Evolutionary conservation across 306 rosid species (phyloP), one percentile per base, ranked within the genome.

Genomic region (Carpinus viminea): DNA sequence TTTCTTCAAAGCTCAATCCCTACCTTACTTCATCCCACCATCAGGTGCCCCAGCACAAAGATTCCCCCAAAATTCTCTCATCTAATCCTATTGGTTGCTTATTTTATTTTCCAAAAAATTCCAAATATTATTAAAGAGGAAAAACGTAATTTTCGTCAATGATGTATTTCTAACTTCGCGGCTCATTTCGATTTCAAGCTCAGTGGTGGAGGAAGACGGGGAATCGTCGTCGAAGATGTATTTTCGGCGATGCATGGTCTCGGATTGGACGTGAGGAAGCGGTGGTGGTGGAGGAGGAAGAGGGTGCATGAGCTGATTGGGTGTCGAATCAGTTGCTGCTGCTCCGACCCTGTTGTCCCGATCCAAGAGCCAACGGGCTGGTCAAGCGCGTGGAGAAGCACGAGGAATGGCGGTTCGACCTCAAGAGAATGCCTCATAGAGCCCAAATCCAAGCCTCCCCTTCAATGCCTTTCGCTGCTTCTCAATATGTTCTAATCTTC

Each of bases 401-500:
- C 87, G 97, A 92, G 17, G 92, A 90, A 41, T 53, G 93, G 90
- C 84, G 86, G 13, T 87, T 87, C 83, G 89, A 86, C 86, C 81
- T 84, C 57, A 87, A 84, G 79, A 90, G 84, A 76, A 57, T 74
- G 62, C 84, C 90, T 77, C 88, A 73, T 52, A 78, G 93, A 83
- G 86, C 85, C 41, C 89, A 96, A 68, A 76, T 81, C 69, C 96
- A 85, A 53, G 87, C 93, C 47, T 84, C 93, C 3, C 86, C 96
- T 70, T 90, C 92, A 85, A 85, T 89, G 91, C 92, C 97, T 18
- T 94, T 94, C 76, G 85, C 95, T 48, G 91, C 98, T 85, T 80
- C 93, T 66, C 90, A 81, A 97, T 91, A 84, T 41, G 90, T 81
- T 68, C 68, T 12, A 8, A 11, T 1, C 6, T 10, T 15, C 43